Percentiles rank a stretch among this genome's conserved stretches.
Evolutionary conservation across 139 green algal species (phyloP).

Genomic region (Astrephomene gubernaculifera): DNA sequence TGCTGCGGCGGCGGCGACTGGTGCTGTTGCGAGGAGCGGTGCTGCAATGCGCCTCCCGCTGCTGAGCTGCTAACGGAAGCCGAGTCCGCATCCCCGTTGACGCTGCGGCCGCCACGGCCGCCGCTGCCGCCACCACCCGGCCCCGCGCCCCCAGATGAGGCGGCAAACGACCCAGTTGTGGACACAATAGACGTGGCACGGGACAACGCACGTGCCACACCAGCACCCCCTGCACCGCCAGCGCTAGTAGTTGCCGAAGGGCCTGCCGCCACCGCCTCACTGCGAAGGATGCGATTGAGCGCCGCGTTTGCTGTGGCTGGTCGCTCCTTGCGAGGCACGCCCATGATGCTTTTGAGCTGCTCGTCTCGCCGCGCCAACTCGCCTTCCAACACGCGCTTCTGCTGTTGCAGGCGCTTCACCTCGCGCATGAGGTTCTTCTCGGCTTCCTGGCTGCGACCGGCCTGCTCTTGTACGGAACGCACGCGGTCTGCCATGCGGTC

Average conservation of each 20-base stretch:
- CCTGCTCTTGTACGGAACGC: not conserved
- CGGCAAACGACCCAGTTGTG: too few species aligned
- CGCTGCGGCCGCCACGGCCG: not conserved
- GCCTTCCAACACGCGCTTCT: constrained; percentile 47
- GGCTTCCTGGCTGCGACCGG: constrained; percentile 1
- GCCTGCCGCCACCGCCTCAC: not conserved
- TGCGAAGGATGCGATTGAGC: constrained; percentile 2
- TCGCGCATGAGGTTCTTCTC: constrained; percentile 33
- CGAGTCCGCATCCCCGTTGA: too few species aligned
- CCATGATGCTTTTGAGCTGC: constrained; percentile 37
- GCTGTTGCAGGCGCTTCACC: constrained; percentile 38
- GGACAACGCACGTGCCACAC: not conserved
- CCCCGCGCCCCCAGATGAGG: too few species aligned
- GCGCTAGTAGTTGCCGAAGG: not conserved
- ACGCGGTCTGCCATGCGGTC: constrained; percentile 50
- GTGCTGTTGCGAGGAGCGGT: not conserved
- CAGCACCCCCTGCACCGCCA: not conserved
- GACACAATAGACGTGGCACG: not conserved
- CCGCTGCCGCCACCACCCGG: not conserved
- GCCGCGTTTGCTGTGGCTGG: not conserved
- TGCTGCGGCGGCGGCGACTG: not conserved
- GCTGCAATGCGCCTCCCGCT: too few species aligned
- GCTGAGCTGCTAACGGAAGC: too few species aligned
- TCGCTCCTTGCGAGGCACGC: constrained; percentile 29
- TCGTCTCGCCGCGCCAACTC: constrained; percentile 36